Base-by-base conservation (phyloP, 2,329 filamentous ascomycete genomes). In the Cladosporium sp. region DNA sequence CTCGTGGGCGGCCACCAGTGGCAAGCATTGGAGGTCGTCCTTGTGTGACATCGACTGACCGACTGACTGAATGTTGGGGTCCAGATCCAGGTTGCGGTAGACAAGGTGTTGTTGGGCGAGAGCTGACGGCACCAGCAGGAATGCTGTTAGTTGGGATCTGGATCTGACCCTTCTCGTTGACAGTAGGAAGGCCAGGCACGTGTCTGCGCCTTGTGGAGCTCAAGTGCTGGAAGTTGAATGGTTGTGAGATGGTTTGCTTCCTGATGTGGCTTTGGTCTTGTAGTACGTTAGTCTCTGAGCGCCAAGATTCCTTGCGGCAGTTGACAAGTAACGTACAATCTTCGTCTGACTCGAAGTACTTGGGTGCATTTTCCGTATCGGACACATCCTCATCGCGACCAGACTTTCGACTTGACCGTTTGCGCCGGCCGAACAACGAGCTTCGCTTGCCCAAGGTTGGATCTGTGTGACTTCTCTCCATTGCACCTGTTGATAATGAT, bases 201-300 rank as follows among this genome's bases (percentile, higher is more conserved):
- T 86, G 80, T 22, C 79, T 71, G 22, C 80, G 78, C 58, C 80
- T 79, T 28, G 83, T 84, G 66, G 87, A 84, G 37, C 82, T 83
- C 55, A 87, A 71, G 66, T 87, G 84, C 62, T 86, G 83, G 67
- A 87, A 87, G 65, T 85, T 82, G 70, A 84, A 87, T 1, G 84
- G 84, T 59, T 79, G 79, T 0, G 84, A 87, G 55, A 87, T 87
- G 59, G 75, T 74, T 42, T 72, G 73, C 68, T 82, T 82, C 55
- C 65, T 69, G 12, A 68, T 62, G 51, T 70, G 64, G 11, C 63
- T 65, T 54, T 69, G 67, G 55, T 65, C 70, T 71, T 56, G 22
- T n/a, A 8, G 22, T 14, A 55, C 4, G 19, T 40, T 34, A 49
- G 22, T 50, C 28, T 47, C 43, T 47, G 43, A 47, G 7, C 43